Percentiles rank a stretch among this genome's conserved stretches.
These are phyloP conservation scores for Sisymbrium irio DNA, from an alignment of 345 rosid species.

Conservation along the genomic window DNA sequence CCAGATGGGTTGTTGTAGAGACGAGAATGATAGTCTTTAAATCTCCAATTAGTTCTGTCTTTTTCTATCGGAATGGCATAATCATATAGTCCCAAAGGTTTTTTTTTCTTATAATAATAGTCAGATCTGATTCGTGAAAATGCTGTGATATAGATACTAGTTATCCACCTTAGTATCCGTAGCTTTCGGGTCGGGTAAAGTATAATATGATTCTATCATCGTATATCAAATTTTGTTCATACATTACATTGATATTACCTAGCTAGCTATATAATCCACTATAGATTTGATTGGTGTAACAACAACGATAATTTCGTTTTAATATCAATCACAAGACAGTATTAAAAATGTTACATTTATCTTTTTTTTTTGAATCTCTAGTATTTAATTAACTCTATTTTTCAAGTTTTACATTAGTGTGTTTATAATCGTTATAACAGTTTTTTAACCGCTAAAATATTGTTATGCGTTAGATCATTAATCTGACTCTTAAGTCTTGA, in stretches of 20 bases:
- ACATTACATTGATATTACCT: background rate
- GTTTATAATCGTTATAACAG: no score
- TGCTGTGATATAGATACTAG: background rate
- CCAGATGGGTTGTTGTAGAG: slow-evolving; percentile 33
- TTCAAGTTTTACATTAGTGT: background rate
- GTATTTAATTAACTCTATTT: no score
- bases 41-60: background rate
- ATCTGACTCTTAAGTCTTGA: background rate
- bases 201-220: background rate
- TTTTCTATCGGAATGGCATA: slow-evolving; percentile 7
- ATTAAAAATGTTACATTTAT: background rate
- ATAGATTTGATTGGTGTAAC: background rate
- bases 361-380: background rate
- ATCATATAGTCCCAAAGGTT: background rate
- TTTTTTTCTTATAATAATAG: background rate
- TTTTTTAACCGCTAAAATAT: background rate
- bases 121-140: slow-evolving; percentile 24
- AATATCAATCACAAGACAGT: background rate
- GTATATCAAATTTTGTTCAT: background rate
- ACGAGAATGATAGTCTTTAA: slow-evolving; percentile 28
- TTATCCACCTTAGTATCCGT: background rate
- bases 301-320: background rate
- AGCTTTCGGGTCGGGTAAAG: background rate
- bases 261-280: background rate
- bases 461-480: background rate